A percentile compares a stretch with the other conserved stretches of the same genome.
Evolutionary conservation across 306 rosid species (phyloP).

Genomic region (Parietaria judaica): DNA sequence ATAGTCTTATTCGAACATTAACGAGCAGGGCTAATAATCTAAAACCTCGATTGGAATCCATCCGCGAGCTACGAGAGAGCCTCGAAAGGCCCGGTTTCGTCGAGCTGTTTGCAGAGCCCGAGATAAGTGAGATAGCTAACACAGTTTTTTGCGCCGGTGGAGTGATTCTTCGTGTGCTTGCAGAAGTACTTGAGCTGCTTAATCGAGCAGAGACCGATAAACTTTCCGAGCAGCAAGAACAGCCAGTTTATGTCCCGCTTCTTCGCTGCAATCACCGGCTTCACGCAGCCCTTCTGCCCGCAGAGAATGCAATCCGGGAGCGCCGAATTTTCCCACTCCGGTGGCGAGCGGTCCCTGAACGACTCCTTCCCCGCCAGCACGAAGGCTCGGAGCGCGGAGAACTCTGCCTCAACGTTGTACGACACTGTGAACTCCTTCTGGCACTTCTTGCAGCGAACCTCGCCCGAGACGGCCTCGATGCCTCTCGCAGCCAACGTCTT

Average conservation of each 20-base stretch:
- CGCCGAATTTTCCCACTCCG: constrained; percentile 27
- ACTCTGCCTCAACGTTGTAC: constrained; percentile 9
- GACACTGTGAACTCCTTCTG: constrained; percentile 7
- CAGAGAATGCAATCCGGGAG: constrained; percentile 30
- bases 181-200: constrained; percentile 49
- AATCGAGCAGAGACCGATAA: constrained; percentile 41
- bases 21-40: too few relatives aligned
- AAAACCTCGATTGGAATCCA: too few relatives aligned
- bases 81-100: constrained; percentile 22
- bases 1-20: too few relatives aligned
- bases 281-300: constrained; percentile 18
- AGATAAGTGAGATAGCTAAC: constrained; percentile 41
- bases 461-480: constrained; percentile 20
- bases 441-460: constrained; percentile 37
- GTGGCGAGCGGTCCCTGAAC: constrained; percentile 41
- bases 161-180: constrained; percentile 34
- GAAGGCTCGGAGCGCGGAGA: background rate
- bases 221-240: constrained; percentile 43
- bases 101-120: constrained; percentile 36
- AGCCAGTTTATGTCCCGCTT: constrained; percentile 50
- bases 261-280: constrained; percentile 21
- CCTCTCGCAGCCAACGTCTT: background rate
- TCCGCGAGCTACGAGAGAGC: background rate
- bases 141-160: constrained; percentile 52
- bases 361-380: background rate